Evolutionary conservation across 805 yeast species (phyloP).

Genomic region (Candida namnaoensis): DNA sequence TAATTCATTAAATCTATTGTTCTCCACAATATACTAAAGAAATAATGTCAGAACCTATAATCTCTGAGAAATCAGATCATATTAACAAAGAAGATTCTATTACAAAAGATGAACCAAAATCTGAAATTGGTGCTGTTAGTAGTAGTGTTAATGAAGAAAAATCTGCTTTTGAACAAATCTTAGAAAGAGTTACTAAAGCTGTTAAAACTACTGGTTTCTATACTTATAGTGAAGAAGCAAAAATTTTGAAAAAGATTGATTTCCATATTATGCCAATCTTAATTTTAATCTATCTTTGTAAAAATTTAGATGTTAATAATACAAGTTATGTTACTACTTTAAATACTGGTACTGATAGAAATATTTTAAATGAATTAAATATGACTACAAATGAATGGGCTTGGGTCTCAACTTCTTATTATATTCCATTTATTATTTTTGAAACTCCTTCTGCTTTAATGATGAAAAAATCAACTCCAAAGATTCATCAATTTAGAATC

Average conservation of each 20-base stretch:
- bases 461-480: slow-evolving; percentile 10
- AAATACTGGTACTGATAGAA: slow-evolving; percentile 3
- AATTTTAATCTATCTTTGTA: slow-evolving; percentile 7
- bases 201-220: slow-evolving; percentile 4
- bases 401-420: slow-evolving; percentile 7
- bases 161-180: not conserved
- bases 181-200: not conserved
- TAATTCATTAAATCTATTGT: too few species aligned
- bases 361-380: slow-evolving; percentile 3
- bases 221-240: slow-evolving; percentile 1
- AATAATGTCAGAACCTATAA: too few species aligned
- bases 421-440: slow-evolving; percentile 9
- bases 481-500: slow-evolving; percentile 6
- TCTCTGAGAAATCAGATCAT: too few species aligned
- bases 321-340: slow-evolving; percentile 8
- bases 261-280: slow-evolving; percentile 8
- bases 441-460: slow-evolving; percentile 11
- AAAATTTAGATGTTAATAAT: slow-evolving; percentile 11
- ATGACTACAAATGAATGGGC: slow-evolving; percentile 8
- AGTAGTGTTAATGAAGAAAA: too few species aligned
- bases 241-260: slow-evolving; percentile 8
- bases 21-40: too few species aligned
- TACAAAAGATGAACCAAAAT: too few species aligned
- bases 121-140: too few species aligned
- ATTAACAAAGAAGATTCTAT: too few species aligned